These are phyloP conservation scores for Collybiopsis confluens DNA, from an alignment of 768 basidiomycete species.

Conservation along the genomic window DNA sequence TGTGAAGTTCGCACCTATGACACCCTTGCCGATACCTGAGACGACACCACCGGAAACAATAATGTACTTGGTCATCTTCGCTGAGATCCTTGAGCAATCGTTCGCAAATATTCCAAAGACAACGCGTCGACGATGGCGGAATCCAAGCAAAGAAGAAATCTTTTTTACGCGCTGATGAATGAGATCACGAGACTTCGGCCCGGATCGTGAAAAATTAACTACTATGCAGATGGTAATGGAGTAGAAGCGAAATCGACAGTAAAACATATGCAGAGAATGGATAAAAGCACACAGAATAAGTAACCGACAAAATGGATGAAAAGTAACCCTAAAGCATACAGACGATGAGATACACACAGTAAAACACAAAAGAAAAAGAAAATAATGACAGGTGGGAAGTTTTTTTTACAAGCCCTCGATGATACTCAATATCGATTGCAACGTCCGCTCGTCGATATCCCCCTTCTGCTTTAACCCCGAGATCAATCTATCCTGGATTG, in stretches of 20 bases:
- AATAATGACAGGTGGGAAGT: no score
- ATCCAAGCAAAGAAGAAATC: neutral
- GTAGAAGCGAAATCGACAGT: no score
- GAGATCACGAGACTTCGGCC: neutral
- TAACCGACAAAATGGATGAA: no score
- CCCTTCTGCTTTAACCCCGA: slow-evolving; percentile 4
- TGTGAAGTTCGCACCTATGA: slow-evolving; percentile 72
- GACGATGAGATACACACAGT: neutral
- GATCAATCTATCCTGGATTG: slow-evolving; percentile 2
- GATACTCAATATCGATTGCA: slow-evolving; percentile 8
- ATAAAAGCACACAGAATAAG: no score
- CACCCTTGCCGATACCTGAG: slow-evolving; percentile 98
- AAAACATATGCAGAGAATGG: no score
- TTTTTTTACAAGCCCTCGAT: slow-evolving; percentile 2
- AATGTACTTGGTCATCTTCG: slow-evolving; percentile 89
- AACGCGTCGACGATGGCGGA: neutral
- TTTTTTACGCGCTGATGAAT: neutral
- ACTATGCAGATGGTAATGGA: no score
- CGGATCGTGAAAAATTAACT: no score
- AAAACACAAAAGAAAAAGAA: neutral
- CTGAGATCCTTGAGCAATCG: neutral
- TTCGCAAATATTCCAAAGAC: neutral
- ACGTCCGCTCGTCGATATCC: slow-evolving; percentile 9
- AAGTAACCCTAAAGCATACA: neutral
- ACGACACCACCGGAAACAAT: slow-evolving; percentile 96